These are phyloP conservation scores for Pascua guehoae DNA, from an alignment of 1,284 basidiomycete species.

Conservation along the genomic window DNA sequence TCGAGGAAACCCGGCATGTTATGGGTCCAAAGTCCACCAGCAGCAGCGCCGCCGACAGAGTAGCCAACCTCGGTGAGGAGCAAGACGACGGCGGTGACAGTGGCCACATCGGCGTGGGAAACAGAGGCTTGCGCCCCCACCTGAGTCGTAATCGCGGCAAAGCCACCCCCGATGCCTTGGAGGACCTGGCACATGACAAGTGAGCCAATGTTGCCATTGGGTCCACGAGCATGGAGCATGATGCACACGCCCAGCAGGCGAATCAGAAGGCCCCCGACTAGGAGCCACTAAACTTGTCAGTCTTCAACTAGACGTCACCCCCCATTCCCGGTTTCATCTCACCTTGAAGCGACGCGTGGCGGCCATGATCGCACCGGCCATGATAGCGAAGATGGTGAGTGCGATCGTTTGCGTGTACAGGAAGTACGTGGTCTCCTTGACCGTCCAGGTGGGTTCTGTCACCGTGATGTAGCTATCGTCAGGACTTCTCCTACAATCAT, in stretches of 20 bases:
- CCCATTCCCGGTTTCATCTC: too few species aligned
- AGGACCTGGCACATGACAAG: constrained; percentile 58
- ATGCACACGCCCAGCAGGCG: constrained; percentile 66
- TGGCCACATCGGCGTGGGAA: constrained; percentile 69
- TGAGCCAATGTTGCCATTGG: constrained; percentile 53
- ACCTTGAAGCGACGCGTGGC: constrained; percentile 52
- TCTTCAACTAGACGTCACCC: too few species aligned
- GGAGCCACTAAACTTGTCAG: constrained; percentile 52
- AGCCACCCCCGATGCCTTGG: constrained; percentile 55
- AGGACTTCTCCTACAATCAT: too few species aligned
- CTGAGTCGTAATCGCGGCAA: constrained; percentile 65
- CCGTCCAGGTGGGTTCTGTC: constrained; percentile 37
- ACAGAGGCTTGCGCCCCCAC: constrained; percentile 76
- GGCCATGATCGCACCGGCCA: constrained; percentile 50
- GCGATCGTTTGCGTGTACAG: constrained; percentile 41
- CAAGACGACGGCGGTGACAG: constrained; percentile 74
- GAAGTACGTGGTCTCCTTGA: constrained; percentile 42
- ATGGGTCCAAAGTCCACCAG: constrained; percentile 35
- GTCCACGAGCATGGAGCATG: constrained; percentile 69
- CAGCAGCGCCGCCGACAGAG: constrained; percentile 53
- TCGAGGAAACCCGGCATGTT: constrained; percentile 57
- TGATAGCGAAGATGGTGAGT: constrained; percentile 51
- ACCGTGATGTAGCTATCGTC: constrained; percentile 38
- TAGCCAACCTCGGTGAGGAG: constrained; percentile 59
- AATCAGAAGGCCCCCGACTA: constrained; percentile 64